Base-by-base conservation (phyloP, 2,329 filamentous ascomycete species). In the Aureobasidium leucospermi region DNA sequence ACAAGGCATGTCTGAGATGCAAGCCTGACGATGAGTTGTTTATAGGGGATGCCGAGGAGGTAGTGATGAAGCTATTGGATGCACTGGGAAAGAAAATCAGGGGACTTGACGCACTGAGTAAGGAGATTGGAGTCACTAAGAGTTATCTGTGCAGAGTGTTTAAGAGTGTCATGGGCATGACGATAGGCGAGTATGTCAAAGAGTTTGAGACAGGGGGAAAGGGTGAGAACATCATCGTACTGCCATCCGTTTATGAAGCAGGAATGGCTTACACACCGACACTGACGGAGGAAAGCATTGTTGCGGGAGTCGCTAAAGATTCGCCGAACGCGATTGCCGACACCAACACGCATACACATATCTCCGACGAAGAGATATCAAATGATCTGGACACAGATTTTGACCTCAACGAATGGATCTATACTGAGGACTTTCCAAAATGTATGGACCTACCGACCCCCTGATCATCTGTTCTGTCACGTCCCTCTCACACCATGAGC, bases 61-160 rank as follows among this genome's bases (percentile, higher is more conserved):
- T 61, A 34, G 52, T 64, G 8, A 46, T 47, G 28, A 52, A 38
- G n/a, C 58, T 45, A 1, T 61, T 61, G 39, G 49, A 23, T 3
- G 39, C 15, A 41, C 43, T 2, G 31, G 63, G 28, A 38, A 60
- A 73, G 74, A 60, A 75, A 70, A 46, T 63, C 82, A 23, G 31
- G 46, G 31, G 3, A 49, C 16, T 15, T 5, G 8, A 6, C 29
- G 31, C 13, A 7, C 34, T 51, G 74, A 77, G 34, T 71, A 76
- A 23, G 45, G 74, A 75, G 65, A 79, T 78, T 5, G 78, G 79
- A 0, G 68, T 84, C 39, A 82, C 81, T 9, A 79, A 81, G 56
- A 79, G 81, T 69, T 81, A 85, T 66, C 81, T 85, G 53, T 80
- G 83, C 65, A 77, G 81, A 28, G 75, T 81, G 4, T 85, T 85